Evolutionary conservation across 306 rosid genomes (phyloP).

Genomic region (Malus sieversii): DNA sequence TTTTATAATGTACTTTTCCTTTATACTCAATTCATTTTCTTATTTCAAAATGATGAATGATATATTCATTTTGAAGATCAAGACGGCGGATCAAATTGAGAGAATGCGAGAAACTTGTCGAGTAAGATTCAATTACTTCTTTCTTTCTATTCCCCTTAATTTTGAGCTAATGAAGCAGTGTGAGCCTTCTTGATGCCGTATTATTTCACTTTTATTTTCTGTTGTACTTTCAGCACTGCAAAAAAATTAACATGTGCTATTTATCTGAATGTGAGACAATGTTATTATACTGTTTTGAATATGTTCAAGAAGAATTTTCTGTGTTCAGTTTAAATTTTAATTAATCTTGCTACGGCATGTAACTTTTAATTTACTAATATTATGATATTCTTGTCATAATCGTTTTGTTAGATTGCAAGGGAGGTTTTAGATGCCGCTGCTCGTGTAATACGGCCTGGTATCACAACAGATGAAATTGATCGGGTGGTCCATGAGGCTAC

Average conservation of each 20-base stretch:
- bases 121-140: constrained; percentile 33
- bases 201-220: background rate
- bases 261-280: background rate
- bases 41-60: background rate
- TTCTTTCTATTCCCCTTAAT: background rate
- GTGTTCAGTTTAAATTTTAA: background rate
- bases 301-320: background rate
- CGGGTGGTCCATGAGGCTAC: constrained; percentile 90
- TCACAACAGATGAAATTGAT: constrained; percentile 93
- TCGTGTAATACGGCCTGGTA: constrained; percentile 70
- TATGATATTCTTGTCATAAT: background rate
- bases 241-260: background rate
- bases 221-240: background rate
- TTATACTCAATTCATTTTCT: background rate
- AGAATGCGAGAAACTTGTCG: constrained; percentile 79
- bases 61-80: constrained; percentile 50
- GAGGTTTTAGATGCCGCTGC: constrained; percentile 95
- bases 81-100: constrained; percentile 60
- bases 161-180: background rate
- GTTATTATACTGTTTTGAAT: background rate
- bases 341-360: background rate
- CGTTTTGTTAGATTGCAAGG: constrained; percentile 53
- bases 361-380: background rate
- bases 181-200: background rate
- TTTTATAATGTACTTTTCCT: background rate